Conservation (phyloP, 2,329 filamentous ascomycete genomes). For the Colletotrichum sp. region DNA sequence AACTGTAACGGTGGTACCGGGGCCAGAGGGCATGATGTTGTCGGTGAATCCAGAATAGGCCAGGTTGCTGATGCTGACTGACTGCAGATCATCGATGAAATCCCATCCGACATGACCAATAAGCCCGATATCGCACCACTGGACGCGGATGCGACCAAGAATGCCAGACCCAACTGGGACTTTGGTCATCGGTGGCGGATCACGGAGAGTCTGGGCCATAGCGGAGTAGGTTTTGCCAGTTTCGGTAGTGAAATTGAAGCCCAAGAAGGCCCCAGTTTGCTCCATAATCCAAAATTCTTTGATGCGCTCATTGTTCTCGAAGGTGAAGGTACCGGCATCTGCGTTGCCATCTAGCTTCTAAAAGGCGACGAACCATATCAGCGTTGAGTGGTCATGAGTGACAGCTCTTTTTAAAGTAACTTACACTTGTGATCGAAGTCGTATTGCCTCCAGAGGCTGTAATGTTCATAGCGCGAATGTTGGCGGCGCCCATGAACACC, state of each 20-base stretch:
- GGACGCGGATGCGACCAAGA: constrained; percentile 11
- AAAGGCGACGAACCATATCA: too few relatives aligned
- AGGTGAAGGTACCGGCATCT: background rate
- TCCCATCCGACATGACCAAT: constrained; percentile 17
- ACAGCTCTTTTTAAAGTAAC: background rate
- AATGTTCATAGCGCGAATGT: constrained; percentile 3
- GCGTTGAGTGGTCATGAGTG: too few relatives aligned
- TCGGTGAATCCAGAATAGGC: constrained; percentile 20
- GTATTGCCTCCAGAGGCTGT: background rate
- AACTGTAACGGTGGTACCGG: constrained; percentile 14
- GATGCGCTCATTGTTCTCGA: background rate
- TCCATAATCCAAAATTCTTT: background rate
- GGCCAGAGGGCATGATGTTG: constrained; percentile 15
- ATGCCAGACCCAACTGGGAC: constrained; percentile 16
- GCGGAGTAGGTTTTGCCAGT: background rate
- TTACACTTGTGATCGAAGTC: background rate
- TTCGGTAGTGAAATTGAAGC: constrained; percentile 12
- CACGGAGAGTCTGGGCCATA: background rate
- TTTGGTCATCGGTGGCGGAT: background rate
- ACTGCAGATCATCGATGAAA: constrained; percentile 22
- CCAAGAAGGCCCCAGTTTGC: background rate
- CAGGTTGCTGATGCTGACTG: constrained; percentile 18
- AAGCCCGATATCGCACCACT: constrained; percentile 6
- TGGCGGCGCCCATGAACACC: background rate
- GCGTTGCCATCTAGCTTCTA: background rate